Base-by-base conservation (phyloP, 176 grass and related monocot species). In the Phragmites australis region DNA sequence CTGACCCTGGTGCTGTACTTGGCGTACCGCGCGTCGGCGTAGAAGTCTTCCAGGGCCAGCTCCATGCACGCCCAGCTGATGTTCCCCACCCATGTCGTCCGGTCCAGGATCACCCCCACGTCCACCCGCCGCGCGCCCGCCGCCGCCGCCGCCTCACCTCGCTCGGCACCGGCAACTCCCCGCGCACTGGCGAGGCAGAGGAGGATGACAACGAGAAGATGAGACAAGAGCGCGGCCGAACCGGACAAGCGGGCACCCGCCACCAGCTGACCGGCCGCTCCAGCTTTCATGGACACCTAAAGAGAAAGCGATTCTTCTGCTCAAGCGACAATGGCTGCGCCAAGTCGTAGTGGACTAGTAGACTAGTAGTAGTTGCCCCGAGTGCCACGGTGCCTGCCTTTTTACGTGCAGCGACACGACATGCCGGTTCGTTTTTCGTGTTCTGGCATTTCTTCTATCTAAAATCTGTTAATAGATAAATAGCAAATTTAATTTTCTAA, bases 41-140 rank as follows among this genome's bases (percentile, higher is more conserved):
- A 92, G 88, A 97, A 93, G 16, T 97, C 90, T 0, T 97, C 61
- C 18, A 81, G 21, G 0, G 90, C 93, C 53, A 93, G 9, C 63
- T 81, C 59, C 85, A 97, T 93, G 88, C 40, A 93, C 65, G 54
- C 76, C 93, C 90, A 90, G 83, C 93, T 97, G 4, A 79, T 61
- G 72, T 49, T 88, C 76, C 90, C 93, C 5, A 59, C 17, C 83
- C 83, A 97, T 61, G 90, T 84, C 1, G 18, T 25, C 32, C 18
- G 56, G 52, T 93, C 88, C 79, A 97, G 49, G 72, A 93, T 93
- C 83, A 97, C 90, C 42, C 93, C 90, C 4, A 93, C 90, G 37
- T 90, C 88, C 40, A 95, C 65, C 80, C 5, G 18, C 75, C 34
- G 25, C 17, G 6, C 47, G 10, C 19, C 26, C 18, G 1, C 25